Percentiles rank a stretch among this genome's conserved stretches.
Conservation (phyloP, 306 rosid species). For the Pueraria montana region DNA sequence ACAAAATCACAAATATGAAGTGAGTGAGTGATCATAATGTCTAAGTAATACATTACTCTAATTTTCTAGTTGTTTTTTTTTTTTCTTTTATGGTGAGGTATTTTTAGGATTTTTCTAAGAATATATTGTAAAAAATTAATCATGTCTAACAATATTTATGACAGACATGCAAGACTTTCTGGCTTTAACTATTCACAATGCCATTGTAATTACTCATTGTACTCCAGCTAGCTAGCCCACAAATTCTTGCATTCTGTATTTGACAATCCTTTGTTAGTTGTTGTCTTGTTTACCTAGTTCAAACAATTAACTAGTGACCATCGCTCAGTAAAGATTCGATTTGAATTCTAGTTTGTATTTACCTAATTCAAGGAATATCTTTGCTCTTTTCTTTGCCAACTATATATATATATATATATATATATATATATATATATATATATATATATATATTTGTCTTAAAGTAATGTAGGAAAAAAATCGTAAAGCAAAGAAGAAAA, state of each 20-base stretch:
- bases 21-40: conserved; percentile 2
- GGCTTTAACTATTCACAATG: neutral
- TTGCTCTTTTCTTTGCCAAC: too few species aligned
- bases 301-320: too few species aligned
- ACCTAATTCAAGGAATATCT: too few species aligned
- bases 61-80: too few species aligned
- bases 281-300: neutral
- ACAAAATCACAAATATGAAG: conserved; percentile 10
- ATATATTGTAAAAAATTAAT: too few species aligned
- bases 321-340: too few species aligned
- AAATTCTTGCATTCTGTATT: neutral
- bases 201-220: neutral
- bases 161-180: neutral
- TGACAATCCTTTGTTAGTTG: neutral
- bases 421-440: too few species aligned
- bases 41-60: neutral
- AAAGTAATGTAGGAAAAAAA: too few species aligned
- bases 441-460: too few species aligned
- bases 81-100: neutral
- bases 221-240: neutral
- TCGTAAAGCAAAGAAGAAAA: too few species aligned
- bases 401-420: too few species aligned
- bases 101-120: neutral
- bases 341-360: too few species aligned
- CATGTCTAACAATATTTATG: neutral